Percentiles rank a stretch among this genome's conserved stretches.
phyloP scores from a whole-genome alignment of 2,329 filamentous ascomycete species.

The Fusarium temperatum region DNA sequence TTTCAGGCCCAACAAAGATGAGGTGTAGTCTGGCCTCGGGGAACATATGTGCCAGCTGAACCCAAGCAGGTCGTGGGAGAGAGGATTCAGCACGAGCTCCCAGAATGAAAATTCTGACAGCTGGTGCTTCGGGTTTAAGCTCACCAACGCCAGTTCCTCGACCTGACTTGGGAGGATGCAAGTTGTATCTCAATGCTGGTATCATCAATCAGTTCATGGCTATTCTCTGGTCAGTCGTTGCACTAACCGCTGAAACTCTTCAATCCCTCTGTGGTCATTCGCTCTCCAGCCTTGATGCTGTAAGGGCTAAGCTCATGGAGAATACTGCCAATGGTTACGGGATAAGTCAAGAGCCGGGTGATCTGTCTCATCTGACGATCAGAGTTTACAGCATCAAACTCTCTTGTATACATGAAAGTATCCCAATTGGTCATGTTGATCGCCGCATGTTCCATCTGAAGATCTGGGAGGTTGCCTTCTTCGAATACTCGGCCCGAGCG shows the following conservation, averaged over 20 bases:
- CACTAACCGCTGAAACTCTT: conserved; percentile 90
- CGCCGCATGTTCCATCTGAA: conserved; percentile 89
- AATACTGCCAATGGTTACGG: conserved; percentile 88
- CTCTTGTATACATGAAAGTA: conserved; percentile 90
- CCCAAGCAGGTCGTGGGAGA: conserved; percentile 91
- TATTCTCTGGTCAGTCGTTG: neutral
- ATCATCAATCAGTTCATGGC: neutral
- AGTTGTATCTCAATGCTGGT: conserved; percentile 86
- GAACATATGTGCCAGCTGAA: conserved; percentile 93
- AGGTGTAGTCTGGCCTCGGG: conserved; percentile 90
- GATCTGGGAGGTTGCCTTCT: conserved; percentile 90
- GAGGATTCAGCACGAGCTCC: conserved; percentile 98
- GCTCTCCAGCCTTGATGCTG: conserved; percentile 75
- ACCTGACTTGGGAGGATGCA: conserved; percentile 86
- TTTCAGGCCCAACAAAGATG: conserved; percentile 94
- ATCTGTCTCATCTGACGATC: conserved; percentile 92
- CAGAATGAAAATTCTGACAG: conserved; percentile 90
- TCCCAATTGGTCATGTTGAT: conserved; percentile 99
- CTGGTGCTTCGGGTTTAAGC: conserved; percentile 83
- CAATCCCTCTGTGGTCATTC: conserved; percentile 86
- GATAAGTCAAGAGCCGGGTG: conserved; percentile 92
- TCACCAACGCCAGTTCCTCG: conserved; percentile 79
- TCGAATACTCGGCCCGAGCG: conserved; percentile 90
- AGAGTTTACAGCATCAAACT: conserved; percentile 90
- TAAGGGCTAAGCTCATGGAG: conserved; percentile 96